Base-by-base conservation (phyloP, 768 basidiomycete genomes). In the Daedaleopsis nitida region DNA sequence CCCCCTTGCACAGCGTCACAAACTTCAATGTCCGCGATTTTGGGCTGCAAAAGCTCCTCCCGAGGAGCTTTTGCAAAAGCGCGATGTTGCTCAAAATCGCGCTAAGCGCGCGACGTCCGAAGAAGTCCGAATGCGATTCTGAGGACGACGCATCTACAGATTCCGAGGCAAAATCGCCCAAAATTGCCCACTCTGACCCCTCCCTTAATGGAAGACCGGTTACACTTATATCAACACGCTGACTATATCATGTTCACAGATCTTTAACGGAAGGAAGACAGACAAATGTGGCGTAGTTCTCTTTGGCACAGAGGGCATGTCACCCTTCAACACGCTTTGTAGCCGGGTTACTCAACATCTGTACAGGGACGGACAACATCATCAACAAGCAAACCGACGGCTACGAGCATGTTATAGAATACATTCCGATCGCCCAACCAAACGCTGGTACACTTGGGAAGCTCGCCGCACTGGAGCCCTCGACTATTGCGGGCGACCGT, bases 281-380 rank as follows among this genome's bases (percentile, higher is more conserved):
- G 96, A 96, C 70, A 87, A 93, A 70, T 93, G 94, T 70, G 92
- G 94, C n/a, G 84, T 98, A 32, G 82, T 97, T 50, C 75, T 88
- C 3, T 94, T 94, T 68, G 96, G 93, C n/a, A 85, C 89, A 2
- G 86, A 92, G 73, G 84, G 94, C 84, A 32, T 53, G 67, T 80
- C n/a, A n/a, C 19, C n/a, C 44, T 27, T 7, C 48, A 14, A 48
- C 11, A 19, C 35, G 8, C 24, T 23, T 13, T 45, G 11, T 12
- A 62, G 35, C 47, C 43, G 12, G 42, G 52, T 34, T 27, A 19
- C 23, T n/a, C 35, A 17, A 0, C 10, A 17, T 35, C 14, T 4
- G 24, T 16, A 14, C 55, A 90, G 89, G 82, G 52, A 92, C 89
- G 19, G 74, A 82, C 58, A 94, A 92, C 63, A 72, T 84, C 48